Percentiles rank a stretch among this genome's conserved stretches.
phyloP scores from a whole-genome alignment of 768 basidiomycete genomes.

The Candolleomyces eurysporus region DNA sequence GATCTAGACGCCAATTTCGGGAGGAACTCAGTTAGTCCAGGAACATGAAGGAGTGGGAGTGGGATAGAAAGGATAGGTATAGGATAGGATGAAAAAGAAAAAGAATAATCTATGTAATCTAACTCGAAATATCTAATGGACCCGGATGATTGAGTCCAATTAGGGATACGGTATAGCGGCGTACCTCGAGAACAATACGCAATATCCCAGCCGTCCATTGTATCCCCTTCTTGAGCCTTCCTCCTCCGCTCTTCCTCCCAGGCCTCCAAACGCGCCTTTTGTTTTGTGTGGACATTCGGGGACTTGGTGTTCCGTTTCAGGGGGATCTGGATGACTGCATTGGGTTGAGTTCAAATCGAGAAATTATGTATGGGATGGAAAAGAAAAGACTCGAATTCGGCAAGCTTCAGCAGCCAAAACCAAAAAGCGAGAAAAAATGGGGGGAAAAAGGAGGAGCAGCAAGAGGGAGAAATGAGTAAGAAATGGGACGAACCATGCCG shows the following conservation, averaged over 20 bases:
- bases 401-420: too few relatives aligned
- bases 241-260: slow-evolving; percentile 4
- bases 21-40: too few relatives aligned
- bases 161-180: neutral
- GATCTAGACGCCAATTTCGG: too few relatives aligned
- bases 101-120: too few relatives aligned
- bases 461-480: neutral
- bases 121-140: too few relatives aligned
- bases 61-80: too few relatives aligned
- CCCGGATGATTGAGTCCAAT: neutral
- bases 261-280: slow-evolving; percentile 4
- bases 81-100: too few relatives aligned
- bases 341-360: neutral
- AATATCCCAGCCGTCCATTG: slow-evolving; percentile 10
- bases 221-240: neutral
- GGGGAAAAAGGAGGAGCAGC: too few relatives aligned
- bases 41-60: too few relatives aligned
- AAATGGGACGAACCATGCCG: slow-evolving; percentile 41
- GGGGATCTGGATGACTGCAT: slow-evolving; percentile 6
- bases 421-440: too few relatives aligned
- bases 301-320: slow-evolving; percentile 4
- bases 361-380: neutral
- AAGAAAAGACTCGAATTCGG: too few relatives aligned
- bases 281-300: neutral
- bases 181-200: slow-evolving; percentile 13